phyloP scores from a whole-genome alignment of 331 rosid genomes.

The Telfairia occidentalis region DNA sequence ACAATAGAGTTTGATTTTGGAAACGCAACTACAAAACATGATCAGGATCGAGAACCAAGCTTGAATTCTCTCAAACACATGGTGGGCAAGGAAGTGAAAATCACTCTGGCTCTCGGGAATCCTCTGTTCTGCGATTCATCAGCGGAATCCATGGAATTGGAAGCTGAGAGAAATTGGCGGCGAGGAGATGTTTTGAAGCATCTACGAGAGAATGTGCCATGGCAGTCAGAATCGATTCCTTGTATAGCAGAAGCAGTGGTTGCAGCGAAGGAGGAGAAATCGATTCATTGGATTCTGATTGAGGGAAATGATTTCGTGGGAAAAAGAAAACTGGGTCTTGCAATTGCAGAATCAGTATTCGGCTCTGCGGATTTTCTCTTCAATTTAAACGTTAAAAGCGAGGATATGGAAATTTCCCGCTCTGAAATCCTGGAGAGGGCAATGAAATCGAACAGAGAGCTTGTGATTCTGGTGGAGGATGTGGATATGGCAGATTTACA shows the following conservation, averaged over 20 bases:
- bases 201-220: conserved; percentile 83
- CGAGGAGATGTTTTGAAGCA: conserved; percentile 57
- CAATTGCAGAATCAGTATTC: conserved; percentile 54
- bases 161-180: conserved; percentile 32
- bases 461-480: conserved; percentile 60
- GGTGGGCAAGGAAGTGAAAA: conserved; percentile 68
- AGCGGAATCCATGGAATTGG: conserved; percentile 36
- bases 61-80: conserved; percentile 35
- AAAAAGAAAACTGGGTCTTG: conserved; percentile 54
- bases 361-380: conserved; percentile 54
- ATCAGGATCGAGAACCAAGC: conserved; percentile 27
- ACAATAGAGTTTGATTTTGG: conserved; percentile 62
- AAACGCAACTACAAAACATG: conserved; percentile 24
- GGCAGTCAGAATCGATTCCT: conserved; percentile 76
- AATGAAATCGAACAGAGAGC: conserved; percentile 37
- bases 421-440: conserved; percentile 35
- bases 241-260: conserved; percentile 56
- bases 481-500: conserved; percentile 49
- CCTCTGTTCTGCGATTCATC: conserved; percentile 46
- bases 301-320: conserved; percentile 71
- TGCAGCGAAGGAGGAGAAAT: conserved; percentile 31
- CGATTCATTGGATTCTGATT: conserved; percentile 61
- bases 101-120: conserved; percentile 72
- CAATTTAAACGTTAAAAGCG: conserved; percentile 40
- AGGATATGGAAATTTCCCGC: conserved; percentile 16